A percentile compares a stretch with the other conserved stretches of the same genome.
Evolutionary conservation across 257 asterid genomes (phyloP).

Genomic region (Sherardia arvensis): DNA sequence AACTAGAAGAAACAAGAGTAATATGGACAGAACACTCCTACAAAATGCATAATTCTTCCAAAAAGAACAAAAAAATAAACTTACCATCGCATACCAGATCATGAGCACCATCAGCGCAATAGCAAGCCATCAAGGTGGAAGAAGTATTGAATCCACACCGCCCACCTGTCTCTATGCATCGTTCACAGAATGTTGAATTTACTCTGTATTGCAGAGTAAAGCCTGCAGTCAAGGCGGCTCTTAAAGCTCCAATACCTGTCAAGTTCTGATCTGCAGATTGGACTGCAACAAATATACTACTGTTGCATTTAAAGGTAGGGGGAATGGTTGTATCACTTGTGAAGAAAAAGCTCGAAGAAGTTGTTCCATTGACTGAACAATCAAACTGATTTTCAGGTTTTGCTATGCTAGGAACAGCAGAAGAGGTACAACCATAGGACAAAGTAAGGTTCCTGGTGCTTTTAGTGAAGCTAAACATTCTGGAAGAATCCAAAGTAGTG

Average conservation of each 20-base stretch:
- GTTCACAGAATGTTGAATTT: slow-evolving; percentile 13
- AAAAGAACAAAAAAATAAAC: background rate
- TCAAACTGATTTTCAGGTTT: background rate
- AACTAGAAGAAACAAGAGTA: background rate
- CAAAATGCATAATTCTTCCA: too few species aligned
- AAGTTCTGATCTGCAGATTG: slow-evolving; percentile 5
- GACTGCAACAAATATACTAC: slow-evolving; percentile 24
- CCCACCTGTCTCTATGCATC: slow-evolving; percentile 37
- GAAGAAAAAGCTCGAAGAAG: slow-evolving; percentile 8
- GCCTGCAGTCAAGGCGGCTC: slow-evolving; percentile 29
- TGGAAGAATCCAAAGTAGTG: background rate
- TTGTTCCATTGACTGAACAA: slow-evolving; percentile 11
- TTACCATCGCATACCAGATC: background rate
- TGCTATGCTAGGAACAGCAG: background rate
- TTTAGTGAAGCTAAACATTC: slow-evolving; percentile 2
- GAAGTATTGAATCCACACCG: slow-evolving; percentile 30
- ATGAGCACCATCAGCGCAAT: slow-evolving; percentile 4
- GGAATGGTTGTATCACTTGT: background rate
- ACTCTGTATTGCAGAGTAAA: slow-evolving; percentile 41
- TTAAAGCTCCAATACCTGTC: background rate
- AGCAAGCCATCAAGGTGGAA: slow-evolving; percentile 22
- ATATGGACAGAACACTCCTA: too few species aligned
- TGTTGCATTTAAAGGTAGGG: slow-evolving; percentile 10
- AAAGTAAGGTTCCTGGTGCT: slow-evolving; percentile 28
- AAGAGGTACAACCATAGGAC: slow-evolving; percentile 29